Evolutionary conservation across 768 basidiomycete species (phyloP).

Genomic region (Tubosaeta brunneosetosa): DNA sequence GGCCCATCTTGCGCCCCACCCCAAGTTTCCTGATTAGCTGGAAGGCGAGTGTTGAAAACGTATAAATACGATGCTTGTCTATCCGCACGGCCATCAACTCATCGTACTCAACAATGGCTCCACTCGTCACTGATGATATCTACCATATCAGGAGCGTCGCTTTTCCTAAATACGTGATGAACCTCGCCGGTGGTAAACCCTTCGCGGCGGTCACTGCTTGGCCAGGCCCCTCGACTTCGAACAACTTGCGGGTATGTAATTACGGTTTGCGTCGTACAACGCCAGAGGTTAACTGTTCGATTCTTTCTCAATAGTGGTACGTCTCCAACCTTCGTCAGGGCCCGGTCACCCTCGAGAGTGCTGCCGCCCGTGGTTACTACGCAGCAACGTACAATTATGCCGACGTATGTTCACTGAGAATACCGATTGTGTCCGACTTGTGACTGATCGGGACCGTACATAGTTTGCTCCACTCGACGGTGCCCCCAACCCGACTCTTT

Average conservation of each 20-base stretch:
- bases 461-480: background rate
- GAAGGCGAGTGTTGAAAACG: background rate
- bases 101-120: background rate
- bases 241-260: background rate
- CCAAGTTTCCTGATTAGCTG: background rate
- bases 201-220: background rate
- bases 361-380: background rate
- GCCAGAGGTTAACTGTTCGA: background rate
- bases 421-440: background rate
- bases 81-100: background rate
- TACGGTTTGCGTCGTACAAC: background rate
- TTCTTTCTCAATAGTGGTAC: background rate
- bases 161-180: background rate
- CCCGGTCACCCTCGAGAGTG: background rate
- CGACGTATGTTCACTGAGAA: background rate
- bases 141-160: background rate
- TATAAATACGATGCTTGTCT: background rate
- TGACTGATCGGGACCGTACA: too few species aligned
- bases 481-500: background rate
- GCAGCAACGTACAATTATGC: background rate
- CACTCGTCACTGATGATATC: background rate
- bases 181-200: background rate
- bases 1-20: background rate
- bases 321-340: background rate
- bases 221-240: background rate